phyloP scores from a whole-genome alignment of 1,139 yeast species.

The Candida pseudoviswanathii region DNA sequence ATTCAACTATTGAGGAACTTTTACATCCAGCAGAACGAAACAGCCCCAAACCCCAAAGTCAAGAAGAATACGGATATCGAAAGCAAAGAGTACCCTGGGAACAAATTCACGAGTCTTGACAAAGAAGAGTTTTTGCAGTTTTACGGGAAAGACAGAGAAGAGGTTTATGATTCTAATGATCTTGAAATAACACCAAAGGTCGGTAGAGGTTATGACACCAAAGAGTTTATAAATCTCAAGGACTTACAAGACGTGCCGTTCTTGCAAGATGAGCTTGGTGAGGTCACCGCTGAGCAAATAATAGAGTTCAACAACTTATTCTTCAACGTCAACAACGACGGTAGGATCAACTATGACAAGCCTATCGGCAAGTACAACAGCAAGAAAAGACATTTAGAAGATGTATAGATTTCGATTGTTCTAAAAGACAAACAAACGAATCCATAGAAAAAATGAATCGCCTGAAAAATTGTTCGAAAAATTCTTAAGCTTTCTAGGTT shows the following conservation, averaged over 20 bases:
- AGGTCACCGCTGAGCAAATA: slow-evolving; percentile 23
- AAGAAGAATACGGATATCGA: slow-evolving; percentile 80
- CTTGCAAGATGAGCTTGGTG: slow-evolving; percentile 19
- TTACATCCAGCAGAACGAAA: slow-evolving; percentile 79
- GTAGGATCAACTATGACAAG: slow-evolving; percentile 28
- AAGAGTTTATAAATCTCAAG: slow-evolving; percentile 22
- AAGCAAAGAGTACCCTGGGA: slow-evolving; percentile 60
- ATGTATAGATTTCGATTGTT: not conserved
- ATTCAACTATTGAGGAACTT: slow-evolving; percentile 77
- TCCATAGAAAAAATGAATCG: not conserved
- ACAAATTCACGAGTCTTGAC: slow-evolving; percentile 19
- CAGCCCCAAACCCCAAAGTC: slow-evolving; percentile 79
- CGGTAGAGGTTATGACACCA: slow-evolving; percentile 28
- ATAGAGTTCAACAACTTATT: slow-evolving; percentile 30
- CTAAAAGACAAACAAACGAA: not conserved
- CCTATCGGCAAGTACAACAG: slow-evolving; percentile 22
- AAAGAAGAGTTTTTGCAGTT: slow-evolving; percentile 27
- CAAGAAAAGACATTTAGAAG: slow-evolving; percentile 17
- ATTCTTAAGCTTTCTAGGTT: not conserved
- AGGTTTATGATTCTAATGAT: slow-evolving; percentile 10
- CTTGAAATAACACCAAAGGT: slow-evolving; percentile 35
- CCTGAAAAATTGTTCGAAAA: not conserved
- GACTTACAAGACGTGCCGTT: slow-evolving; percentile 25
- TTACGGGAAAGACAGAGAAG: slow-evolving; percentile 30
- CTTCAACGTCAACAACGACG: slow-evolving; percentile 29